phyloP scores from a whole-genome alignment of 2,329 filamentous ascomycete genomes.

The Boeremia lycopersici region DNA sequence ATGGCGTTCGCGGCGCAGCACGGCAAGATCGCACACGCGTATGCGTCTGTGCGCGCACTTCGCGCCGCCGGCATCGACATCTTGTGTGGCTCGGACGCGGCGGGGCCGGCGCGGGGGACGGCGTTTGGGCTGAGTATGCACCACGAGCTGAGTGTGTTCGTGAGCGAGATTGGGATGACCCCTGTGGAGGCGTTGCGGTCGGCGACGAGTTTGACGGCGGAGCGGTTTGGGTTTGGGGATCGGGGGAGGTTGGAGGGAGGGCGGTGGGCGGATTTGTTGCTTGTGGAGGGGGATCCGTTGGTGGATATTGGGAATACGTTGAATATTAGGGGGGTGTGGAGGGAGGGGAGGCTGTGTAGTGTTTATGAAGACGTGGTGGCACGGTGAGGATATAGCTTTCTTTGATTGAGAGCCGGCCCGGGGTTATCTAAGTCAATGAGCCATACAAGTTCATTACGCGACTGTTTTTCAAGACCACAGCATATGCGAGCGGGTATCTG shows the following conservation, averaged over 20 bases:
- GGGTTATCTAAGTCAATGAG: too few relatives aligned
- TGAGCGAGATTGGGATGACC: conserved; percentile 51
- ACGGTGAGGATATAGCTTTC: not conserved
- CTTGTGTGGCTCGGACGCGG: conserved; percentile 52
- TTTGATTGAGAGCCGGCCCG: too few relatives aligned
- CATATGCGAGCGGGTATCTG: too few relatives aligned
- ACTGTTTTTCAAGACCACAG: too few relatives aligned
- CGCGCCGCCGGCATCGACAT: conserved; percentile 50
- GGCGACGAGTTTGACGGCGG: conserved; percentile 50
- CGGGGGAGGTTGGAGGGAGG: conserved; percentile 50
- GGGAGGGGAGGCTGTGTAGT: conserved; percentile 44
- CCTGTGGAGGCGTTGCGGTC: conserved; percentile 50
- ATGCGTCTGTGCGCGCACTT: conserved; percentile 49
- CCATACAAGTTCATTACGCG: too few relatives aligned
- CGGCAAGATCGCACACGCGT: conserved; percentile 49
- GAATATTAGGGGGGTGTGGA: conserved; percentile 53
- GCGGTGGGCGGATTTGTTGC: conserved; percentile 50
- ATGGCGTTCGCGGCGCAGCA: conserved; percentile 46
- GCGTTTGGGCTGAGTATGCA: conserved; percentile 52
- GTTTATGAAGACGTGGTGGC: conserved; percentile 29
- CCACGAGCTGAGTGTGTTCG: conserved; percentile 51
- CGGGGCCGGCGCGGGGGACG: conserved; percentile 52
- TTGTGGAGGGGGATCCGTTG: conserved; percentile 53
- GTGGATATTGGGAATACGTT: conserved; percentile 50
- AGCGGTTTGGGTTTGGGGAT: conserved; percentile 50